A percentile compares a stretch with the other conserved stretches of the same genome.
These are phyloP conservation scores for Scedosporium dehoogii DNA, from an alignment of 2,329 filamentous ascomycete genomes.

Conservation along the genomic window DNA sequence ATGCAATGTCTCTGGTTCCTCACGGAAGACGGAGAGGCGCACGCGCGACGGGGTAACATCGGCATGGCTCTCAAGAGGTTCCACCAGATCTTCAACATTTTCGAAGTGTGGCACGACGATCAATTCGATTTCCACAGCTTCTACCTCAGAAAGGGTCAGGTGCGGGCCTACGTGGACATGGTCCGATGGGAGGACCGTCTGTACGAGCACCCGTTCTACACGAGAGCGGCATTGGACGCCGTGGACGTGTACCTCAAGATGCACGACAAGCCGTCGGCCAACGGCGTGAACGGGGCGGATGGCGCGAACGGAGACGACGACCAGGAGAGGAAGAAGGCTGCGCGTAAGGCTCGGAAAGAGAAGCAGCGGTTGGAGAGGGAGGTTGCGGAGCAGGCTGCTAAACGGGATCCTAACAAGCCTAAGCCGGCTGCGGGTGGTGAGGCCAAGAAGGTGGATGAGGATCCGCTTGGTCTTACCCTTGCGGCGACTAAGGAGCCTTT, in stretches of 20 bases:
- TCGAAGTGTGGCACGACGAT: conserved; percentile 96
- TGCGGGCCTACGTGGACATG: conserved; percentile 92
- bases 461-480: conserved; percentile 74
- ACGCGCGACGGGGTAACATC: conserved; percentile 69
- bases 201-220: conserved; percentile 88
- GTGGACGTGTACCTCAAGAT: conserved; percentile 72
- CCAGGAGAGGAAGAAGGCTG: conserved; percentile 71
- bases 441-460: conserved; percentile 78
- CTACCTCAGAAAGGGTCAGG: conserved; percentile 91
- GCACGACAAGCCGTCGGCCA: conserved; percentile 58
- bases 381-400: conserved; percentile 66
- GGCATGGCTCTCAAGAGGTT: conserved; percentile 88
- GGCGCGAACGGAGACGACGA: conserved; percentile 44
- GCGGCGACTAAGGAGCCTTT: conserved; percentile 74
- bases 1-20: conserved; percentile 99
- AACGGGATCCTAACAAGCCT: conserved; percentile 75
- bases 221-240: conserved; percentile 70
- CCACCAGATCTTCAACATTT: conserved; percentile 80
- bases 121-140: conserved; percentile 99
- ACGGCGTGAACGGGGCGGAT: conserved; percentile 50
- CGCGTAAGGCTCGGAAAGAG: conserved; percentile 84
- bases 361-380: conserved; percentile 55
- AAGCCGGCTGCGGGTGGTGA: conserved; percentile 51
- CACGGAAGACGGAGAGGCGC: conserved; percentile 88
- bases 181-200: conserved; percentile 89